These are phyloP conservation scores for Amanita subjunquillea DNA, from an alignment of 768 basidiomycete genomes.

Conservation along the genomic window DNA sequence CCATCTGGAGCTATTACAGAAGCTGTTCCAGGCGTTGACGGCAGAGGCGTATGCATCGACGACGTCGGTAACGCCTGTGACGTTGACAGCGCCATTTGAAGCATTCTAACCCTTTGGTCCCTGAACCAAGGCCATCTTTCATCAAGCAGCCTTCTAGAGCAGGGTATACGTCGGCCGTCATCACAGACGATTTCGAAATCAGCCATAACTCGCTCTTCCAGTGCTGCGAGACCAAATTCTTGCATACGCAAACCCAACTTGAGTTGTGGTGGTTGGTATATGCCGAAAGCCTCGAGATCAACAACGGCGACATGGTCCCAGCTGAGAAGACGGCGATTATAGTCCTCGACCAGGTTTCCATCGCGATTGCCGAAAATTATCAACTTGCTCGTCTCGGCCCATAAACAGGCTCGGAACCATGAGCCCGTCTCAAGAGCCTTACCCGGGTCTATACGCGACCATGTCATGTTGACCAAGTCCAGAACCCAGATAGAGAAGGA, in stretches of 20 bases:
- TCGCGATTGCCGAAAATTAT: conserved; percentile 85
- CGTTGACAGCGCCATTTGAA: conserved; percentile 44
- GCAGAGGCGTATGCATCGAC: conserved; percentile 51
- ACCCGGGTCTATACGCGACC: conserved; percentile 85
- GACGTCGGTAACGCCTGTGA: conserved; percentile 52
- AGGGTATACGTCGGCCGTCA: conserved; percentile 74
- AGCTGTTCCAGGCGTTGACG: conserved; percentile 45
- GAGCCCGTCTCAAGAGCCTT: conserved; percentile 79
- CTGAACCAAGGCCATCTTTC: conserved; percentile 96
- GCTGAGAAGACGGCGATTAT: conserved; percentile 80
- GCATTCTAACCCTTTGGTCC: conserved; percentile 50
- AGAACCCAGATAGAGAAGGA: conserved; percentile 97
- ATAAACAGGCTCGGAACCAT: conserved; percentile 90
- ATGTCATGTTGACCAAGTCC: conserved; percentile 71
- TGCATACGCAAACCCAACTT: conserved; percentile 66
- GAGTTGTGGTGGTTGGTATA: conserved; percentile 78
- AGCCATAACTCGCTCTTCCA: conserved; percentile 72
- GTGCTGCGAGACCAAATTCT: conserved; percentile 71
- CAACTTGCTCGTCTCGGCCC: conserved; percentile 77
- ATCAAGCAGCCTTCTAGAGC: conserved; percentile 77
- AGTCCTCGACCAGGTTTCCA: conserved; percentile 86
- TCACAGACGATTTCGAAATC: conserved; percentile 94
- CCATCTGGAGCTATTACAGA: conserved; percentile 19
- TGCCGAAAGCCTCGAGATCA: conserved; percentile 90
- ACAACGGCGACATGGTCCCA: conserved; percentile 91